Base-by-base conservation (phyloP, 2,329 filamentous ascomycete genomes). In the Ophiostoma tasmaniense region DNA sequence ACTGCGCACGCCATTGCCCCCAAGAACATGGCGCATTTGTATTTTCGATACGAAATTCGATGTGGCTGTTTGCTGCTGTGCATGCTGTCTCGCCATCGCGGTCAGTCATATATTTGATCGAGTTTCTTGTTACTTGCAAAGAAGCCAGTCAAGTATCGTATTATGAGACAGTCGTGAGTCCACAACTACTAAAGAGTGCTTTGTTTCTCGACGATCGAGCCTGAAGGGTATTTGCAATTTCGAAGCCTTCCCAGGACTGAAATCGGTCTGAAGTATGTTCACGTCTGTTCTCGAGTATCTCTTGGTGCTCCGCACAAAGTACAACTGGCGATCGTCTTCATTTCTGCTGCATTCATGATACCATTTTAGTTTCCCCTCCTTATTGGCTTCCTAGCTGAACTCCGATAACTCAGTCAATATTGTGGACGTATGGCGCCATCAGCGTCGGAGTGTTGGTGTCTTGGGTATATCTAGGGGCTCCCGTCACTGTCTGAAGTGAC, bases 341-440 rank as follows among this genome's bases (percentile, higher is more conserved):
- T 25, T 25, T 10, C 50, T 55, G n/a, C 5, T 22, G 25, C 25
- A 55, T 14, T 13, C 50, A 55, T 55, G 25, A 17, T 6, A 55
- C 25, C 37, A 28, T 25, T 11, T 59, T 67, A 25, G 37, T 14
- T 11, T 14, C 55, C 55, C 55, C 28, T 33, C 33, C 25, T 22
- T n/a, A 64, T 64, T 52, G 28, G 59, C n/a, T 28, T 65, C n/a
- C 50, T 25, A 55, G 22, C 50, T 25, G 50, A 55, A 7, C 17
- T 35, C 30, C n/a, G n/a, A 13, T 11, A 64, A 8, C 67, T 67
- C 62, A 28, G 22, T 33, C 33, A 30, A 69, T 67, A 33, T 8
- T 52, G 45, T 13, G 14, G 35, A 37, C 17, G 39, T 22, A 69
- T 69, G 65, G 68, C 68, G 66, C 68, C 65, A 69, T 69, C 25